phyloP scores from a whole-genome alignment of 2,329 filamentous ascomycete genomes.

The Paramyrothecium sp. region DNA sequence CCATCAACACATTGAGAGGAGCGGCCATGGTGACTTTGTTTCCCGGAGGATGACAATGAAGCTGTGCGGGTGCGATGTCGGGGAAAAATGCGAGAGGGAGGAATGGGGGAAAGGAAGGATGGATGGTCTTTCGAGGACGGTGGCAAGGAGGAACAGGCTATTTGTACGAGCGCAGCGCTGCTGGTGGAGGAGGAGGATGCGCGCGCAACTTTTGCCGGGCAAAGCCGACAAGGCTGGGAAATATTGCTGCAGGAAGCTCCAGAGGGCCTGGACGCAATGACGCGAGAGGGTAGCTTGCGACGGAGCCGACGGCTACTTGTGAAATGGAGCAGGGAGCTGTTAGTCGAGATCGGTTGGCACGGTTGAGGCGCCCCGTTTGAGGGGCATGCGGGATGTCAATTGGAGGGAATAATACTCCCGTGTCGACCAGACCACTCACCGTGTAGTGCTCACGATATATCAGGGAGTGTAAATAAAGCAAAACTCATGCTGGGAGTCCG shows the following conservation, averaged over 20 bases:
- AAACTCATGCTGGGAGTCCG: too few species aligned
- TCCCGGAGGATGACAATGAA: constrained; percentile 7
- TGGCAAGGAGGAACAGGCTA: background rate
- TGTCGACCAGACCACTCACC: background rate
- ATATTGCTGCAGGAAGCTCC: background rate
- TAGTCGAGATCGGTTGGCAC: background rate
- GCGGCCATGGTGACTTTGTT: constrained; percentile 45
- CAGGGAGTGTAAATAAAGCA: too few species aligned
- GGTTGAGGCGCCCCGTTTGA: constrained; percentile 3
- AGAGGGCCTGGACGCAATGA: background rate
- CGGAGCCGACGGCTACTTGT: background rate
- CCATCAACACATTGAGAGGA: constrained; percentile 65
- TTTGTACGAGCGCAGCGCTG: constrained; percentile 3
- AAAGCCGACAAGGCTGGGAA: constrained; percentile 3
- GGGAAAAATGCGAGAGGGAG: background rate
- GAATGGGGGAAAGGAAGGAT: constrained; percentile 25
- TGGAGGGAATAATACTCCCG: constrained; percentile 16
- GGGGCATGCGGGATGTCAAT: constrained; percentile 17
- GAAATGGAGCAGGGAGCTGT: background rate
- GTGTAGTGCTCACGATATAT: too few species aligned
- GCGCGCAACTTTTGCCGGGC: background rate
- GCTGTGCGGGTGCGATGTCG: background rate
- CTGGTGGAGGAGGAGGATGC: too few species aligned
- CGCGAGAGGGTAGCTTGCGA: background rate
- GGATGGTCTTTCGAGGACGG: constrained; percentile 26